These are phyloP conservation scores for Stentor coeruleus DNA, from an alignment of 73 alveolate species.

Conservation along the genomic window DNA sequence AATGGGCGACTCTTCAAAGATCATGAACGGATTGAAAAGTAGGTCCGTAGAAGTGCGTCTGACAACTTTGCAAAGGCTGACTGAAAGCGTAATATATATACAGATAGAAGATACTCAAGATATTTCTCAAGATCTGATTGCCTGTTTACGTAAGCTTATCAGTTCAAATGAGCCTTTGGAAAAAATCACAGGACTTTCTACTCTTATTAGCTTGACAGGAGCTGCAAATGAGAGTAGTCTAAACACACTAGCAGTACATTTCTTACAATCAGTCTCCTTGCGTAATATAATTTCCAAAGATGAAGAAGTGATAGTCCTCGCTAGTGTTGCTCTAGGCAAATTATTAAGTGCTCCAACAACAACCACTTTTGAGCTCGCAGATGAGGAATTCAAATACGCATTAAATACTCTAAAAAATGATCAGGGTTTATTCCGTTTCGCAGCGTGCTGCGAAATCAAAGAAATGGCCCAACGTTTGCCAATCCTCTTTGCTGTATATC, in stretches of 20 bases:
- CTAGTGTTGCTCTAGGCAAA: background rate
- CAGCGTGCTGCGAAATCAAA: constrained; percentile 18
- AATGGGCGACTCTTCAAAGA: constrained; percentile 1
- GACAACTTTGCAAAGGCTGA: background rate
- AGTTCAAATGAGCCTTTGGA: constrained; percentile 4
- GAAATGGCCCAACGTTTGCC: constrained; percentile 21
- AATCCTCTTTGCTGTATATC: constrained; percentile 21
- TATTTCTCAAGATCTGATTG: background rate
- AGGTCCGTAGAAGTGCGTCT: constrained; percentile 14
- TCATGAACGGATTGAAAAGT: constrained; percentile 4
- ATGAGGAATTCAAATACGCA: constrained; percentile 14
- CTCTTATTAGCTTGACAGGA: constrained; percentile 2
- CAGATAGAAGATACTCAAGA: constrained; percentile 25
- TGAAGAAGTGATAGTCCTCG: background rate
- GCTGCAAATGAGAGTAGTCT: background rate
- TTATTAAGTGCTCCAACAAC: constrained; percentile 14
- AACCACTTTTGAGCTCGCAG: constrained; percentile 28
- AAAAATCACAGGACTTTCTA: constrained; percentile 10
- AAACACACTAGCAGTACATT: constrained; percentile 13
- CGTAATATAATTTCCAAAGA: background rate
- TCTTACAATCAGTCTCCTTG: constrained; percentile 9
- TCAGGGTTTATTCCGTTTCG: background rate
- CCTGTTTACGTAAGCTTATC: background rate
- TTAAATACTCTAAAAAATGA: constrained; percentile 25
- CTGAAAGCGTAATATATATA: background rate